Evolutionary conservation across 2,329 filamentous ascomycete species (phyloP).

Genomic region (Blastomyces gilchristii): DNA sequence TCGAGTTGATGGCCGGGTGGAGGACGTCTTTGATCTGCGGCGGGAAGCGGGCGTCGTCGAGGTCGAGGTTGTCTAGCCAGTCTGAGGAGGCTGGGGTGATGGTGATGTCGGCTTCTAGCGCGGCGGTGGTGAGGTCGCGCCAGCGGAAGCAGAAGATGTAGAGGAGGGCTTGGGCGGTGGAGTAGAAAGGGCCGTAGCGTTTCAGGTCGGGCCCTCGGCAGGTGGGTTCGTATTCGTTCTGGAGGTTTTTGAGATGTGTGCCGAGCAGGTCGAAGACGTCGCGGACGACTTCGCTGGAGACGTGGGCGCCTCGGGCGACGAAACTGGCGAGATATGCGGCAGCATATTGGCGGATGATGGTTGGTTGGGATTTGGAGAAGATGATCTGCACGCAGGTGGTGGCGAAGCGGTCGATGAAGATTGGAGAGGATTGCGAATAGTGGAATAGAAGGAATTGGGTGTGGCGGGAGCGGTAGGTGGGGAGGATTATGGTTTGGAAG

Average conservation of each 20-base stretch:
- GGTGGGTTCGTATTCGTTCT: constrained; percentile 57
- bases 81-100: constrained; percentile 21
- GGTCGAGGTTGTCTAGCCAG: constrained; percentile 42
- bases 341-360: constrained; percentile 69
- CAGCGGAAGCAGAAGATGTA: constrained; percentile 98
- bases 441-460: constrained; percentile 95
- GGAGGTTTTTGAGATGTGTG: constrained; percentile 64
- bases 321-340: constrained; percentile 92
- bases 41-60: constrained; percentile 69
- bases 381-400: constrained; percentile 64
- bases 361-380: constrained; percentile 58
- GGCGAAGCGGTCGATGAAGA: constrained; percentile 72
- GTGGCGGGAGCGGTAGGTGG: constrained; percentile 83
- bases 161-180: constrained; percentile 74
- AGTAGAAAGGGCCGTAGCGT: constrained; percentile 76
- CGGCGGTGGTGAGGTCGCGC: constrained; percentile 67
- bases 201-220: constrained; percentile 79
- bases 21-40: constrained; percentile 63
- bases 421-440: constrained; percentile 72
- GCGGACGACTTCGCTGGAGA: constrained; percentile 65
- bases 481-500: constrained; percentile 78
- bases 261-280: constrained; percentile 73
- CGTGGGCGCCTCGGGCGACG: constrained; percentile 76
- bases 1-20: constrained; percentile 68
- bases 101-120: constrained; percentile 45